A percentile compares a stretch with the other conserved stretches of the same genome.
Evolutionary conservation across 108 stramenopile genomes (phyloP).

Genomic region (Cylindrotheca fusiformis): DNA sequence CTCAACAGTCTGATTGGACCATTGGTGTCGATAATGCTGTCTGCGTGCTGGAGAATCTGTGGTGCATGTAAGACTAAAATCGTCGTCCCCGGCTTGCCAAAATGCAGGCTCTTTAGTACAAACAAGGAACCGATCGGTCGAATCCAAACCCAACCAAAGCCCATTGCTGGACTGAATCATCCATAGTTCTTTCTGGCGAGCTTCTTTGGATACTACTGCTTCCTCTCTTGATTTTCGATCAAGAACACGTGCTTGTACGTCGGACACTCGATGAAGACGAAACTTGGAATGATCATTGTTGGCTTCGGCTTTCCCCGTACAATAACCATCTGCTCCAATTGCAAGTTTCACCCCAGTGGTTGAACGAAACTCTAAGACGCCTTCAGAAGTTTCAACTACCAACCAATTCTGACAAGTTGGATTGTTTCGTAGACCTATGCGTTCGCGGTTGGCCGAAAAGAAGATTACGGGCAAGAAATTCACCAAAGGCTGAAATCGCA

Average conservation of each 20-base stretch:
- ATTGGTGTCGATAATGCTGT: constrained; percentile 41
- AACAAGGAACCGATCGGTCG: constrained; percentile 15
- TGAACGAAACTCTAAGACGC: constrained; percentile 5
- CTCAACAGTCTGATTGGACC: constrained; percentile 43
- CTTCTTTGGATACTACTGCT: too few species aligned
- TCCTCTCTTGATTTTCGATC: too few species aligned
- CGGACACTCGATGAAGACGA: constrained; percentile 1
- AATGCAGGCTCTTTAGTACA: constrained; percentile 44
- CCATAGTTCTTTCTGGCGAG: constrained; percentile 33
- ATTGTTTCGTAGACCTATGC: not conserved
- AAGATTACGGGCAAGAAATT: constrained; percentile 8
- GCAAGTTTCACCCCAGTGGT: not conserved
- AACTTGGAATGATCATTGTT: not conserved
- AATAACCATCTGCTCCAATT: not conserved
- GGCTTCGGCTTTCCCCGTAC: not conserved
- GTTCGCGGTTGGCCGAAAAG: constrained; percentile 1
- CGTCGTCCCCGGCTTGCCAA: constrained; percentile 43
- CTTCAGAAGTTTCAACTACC: constrained; percentile 3
- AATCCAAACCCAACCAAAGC: constrained; percentile 37
- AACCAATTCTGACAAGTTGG: constrained; percentile 5
- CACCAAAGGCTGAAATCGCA: not conserved
- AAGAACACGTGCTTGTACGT: constrained; percentile 7
- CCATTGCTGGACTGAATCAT: constrained; percentile 42
- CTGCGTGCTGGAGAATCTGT: constrained; percentile 45
- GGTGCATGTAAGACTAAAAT: constrained; percentile 45